Evolutionary conservation across 805 yeast genomes (phyloP), one percentile per base, ranked within the genome.

Genomic region (Candida railenensis): DNA sequence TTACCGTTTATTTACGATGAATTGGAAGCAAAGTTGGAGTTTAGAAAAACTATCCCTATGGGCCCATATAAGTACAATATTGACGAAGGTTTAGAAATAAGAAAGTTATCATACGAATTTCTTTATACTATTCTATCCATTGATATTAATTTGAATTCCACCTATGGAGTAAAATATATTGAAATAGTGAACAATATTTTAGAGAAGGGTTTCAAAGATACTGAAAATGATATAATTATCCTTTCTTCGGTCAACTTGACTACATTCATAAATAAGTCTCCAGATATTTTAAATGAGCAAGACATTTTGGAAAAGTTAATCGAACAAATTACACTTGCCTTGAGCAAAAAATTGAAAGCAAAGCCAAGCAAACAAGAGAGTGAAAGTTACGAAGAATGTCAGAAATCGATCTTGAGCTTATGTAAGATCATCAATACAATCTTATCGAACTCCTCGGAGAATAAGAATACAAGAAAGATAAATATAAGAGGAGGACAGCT

Each of bases 11-110:
- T 87, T 2, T 76, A 76, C 52, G 66, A 63, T 3, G 89, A 86
- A 56, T 71, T 87, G 40, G 65, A 64, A 11, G 72, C 83, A 1
- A 78, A 77, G 52, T 77, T 74, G 28, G 77, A 78, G 47, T 82
- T 80, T 55, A 78, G 85, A 39, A 82, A 82, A 45, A 69, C 75
- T 16, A 83, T 89, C 30, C 85, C 84, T 40, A 87, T 89, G 80
- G 96, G 96, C 1, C 95, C 96, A 0, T 88, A 85, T 71, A 87
- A 87, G 58, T 91, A 87, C 59, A 82, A 82, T 50, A 78, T 87
- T 34, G 96, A 89, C 56, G 85, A 83, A 53, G 94, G 90, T 0
- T 69, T 87, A 34, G 89, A 82, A 48, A 78, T 81, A 48, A 74
- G 96, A 45, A 86, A 86, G 58, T 76, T 85, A 34, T 73, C 87